phyloP scores from a whole-genome alignment of 2,329 filamentous ascomycete species.

The Fusarium phyllophilum region DNA sequence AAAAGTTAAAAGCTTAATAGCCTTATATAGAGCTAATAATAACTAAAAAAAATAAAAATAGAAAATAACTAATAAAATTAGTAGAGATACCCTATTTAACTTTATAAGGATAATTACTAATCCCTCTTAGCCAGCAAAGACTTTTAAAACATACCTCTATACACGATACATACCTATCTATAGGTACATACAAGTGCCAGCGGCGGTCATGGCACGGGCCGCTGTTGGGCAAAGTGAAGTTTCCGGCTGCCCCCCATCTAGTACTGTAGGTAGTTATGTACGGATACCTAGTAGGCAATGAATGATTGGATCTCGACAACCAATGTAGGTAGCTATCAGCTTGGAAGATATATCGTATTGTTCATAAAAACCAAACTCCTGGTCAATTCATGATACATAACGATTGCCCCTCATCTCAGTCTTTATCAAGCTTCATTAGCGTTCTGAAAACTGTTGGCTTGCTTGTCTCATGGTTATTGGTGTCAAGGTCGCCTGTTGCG shows the following conservation, averaged over 20 bases:
- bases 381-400: background rate
- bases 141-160: too few relatives aligned
- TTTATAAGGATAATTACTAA: too few relatives aligned
- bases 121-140: too few relatives aligned
- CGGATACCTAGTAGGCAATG: background rate
- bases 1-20: too few relatives aligned
- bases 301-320: background rate
- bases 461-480: slow-evolving; percentile 3
- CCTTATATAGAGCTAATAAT: too few relatives aligned
- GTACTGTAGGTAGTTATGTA: background rate
- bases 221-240: slow-evolving; percentile 11
- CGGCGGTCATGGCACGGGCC: slow-evolving; percentile 23
- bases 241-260: background rate
- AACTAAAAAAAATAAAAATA: too few relatives aligned
- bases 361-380: background rate
- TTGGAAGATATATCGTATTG: background rate
- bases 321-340: background rate
- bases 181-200: background rate
- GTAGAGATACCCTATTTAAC: too few relatives aligned
- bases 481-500: slow-evolving; percentile 13
- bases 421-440: background rate
- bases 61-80: too few relatives aligned
- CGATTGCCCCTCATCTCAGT: background rate
- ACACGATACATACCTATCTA: too few relatives aligned
- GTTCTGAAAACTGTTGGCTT: slow-evolving; percentile 22